phyloP scores from a whole-genome alignment of 2,329 filamentous ascomycete genomes.

The Monosporascus sp. region DNA sequence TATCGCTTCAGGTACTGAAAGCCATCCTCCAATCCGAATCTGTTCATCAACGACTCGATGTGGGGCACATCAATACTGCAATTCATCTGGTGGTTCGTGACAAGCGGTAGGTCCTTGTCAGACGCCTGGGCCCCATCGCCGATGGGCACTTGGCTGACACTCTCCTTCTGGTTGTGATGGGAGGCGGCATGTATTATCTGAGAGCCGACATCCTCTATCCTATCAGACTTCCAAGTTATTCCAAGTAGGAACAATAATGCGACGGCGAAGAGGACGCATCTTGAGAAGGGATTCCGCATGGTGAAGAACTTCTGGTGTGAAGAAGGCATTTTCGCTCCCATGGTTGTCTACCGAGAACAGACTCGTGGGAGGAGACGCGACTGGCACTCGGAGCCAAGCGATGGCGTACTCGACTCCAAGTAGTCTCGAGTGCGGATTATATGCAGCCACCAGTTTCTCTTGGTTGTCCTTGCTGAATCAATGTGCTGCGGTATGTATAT shows the following conservation, averaged over 20 bases:
- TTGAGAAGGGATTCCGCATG: constrained; percentile 45
- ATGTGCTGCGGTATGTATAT: neutral
- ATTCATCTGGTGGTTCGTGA: constrained; percentile 36
- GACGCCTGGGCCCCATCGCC: constrained; percentile 20
- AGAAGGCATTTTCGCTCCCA: constrained; percentile 36
- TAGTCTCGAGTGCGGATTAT: neutral
- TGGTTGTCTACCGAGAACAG: constrained; percentile 13
- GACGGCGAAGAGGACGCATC: constrained; percentile 39
- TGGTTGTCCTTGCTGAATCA: neutral
- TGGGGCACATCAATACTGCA: constrained; percentile 46
- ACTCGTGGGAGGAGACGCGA: too few species aligned
- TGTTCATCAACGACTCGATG: constrained; percentile 40
- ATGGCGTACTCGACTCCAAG: neutral
- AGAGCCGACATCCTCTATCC: constrained; percentile 34
- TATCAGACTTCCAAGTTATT: constrained; percentile 36
- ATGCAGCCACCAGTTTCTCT: neutral
- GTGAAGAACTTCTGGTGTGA: constrained; percentile 39
- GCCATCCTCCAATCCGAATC: constrained; percentile 42
- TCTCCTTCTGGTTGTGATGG: constrained; percentile 27
- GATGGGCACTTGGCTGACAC: constrained; percentile 25
- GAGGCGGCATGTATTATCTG: constrained; percentile 37
- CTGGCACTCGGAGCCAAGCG: too few species aligned
- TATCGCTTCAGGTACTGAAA: constrained; percentile 55
- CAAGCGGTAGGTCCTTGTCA: constrained; percentile 26
- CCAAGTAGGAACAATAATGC: constrained; percentile 38